Percentiles rank a stretch among this genome's conserved stretches.
Evolutionary conservation across 73 alveolate genomes (phyloP).

Genomic region (Tetrahymena thermophila): DNA sequence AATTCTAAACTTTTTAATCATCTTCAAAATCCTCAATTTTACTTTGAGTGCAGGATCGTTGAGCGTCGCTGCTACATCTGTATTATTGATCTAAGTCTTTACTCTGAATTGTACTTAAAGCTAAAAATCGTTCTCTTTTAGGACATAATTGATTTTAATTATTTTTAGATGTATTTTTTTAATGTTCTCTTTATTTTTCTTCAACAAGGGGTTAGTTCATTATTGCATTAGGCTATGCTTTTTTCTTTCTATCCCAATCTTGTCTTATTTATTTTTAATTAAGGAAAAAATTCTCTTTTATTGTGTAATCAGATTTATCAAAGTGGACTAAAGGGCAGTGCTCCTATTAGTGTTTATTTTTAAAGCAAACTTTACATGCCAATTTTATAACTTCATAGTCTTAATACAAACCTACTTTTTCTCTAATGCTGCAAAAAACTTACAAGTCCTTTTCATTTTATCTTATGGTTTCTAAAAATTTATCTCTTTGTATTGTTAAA

Average conservation of each 20-base stretch:
- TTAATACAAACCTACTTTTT: neutral
- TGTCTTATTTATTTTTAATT: neutral
- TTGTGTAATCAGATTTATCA: neutral
- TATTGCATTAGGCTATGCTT: neutral
- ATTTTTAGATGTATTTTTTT: neutral
- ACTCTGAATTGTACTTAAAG: neutral
- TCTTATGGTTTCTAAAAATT: neutral
- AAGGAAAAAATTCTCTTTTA: neutral
- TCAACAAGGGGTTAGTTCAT: neutral
- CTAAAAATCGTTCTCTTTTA: neutral
- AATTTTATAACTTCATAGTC: neutral
- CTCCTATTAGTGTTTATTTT: neutral
- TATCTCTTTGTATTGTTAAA: neutral
- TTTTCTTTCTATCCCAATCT: neutral
- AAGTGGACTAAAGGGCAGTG: neutral
- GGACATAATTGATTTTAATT: too few relatives aligned
- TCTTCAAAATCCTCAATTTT: neutral
- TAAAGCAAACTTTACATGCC: neutral
- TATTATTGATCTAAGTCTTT: neutral
- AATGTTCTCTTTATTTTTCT: neutral
- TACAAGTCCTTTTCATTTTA: neutral
- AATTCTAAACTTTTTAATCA: neutral
- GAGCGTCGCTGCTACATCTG: neutral
- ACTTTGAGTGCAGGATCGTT: neutral
- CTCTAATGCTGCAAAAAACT: neutral